Base-by-base conservation (phyloP, 2,329 filamentous ascomycete genomes). In the Domatiomyces globalis region DNA sequence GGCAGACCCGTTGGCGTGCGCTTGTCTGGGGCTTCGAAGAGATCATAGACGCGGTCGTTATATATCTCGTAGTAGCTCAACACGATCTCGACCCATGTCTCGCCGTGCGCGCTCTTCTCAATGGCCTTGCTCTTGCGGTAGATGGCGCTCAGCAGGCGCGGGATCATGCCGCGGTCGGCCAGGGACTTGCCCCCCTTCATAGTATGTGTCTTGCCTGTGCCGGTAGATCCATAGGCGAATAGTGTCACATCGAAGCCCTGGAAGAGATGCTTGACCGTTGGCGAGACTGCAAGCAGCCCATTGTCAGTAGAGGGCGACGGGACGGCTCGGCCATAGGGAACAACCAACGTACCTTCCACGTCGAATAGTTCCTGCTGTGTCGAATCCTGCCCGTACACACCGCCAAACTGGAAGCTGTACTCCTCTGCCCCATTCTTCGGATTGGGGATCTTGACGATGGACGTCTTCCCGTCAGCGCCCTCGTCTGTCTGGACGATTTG, bases 21-120 rank as follows among this genome's bases (percentile, higher is more conserved):
- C 71, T 88, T 94, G 66, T 95, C 89, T 0, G 83, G 84, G 0
- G 87, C 75, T 65, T 95, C 86, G 59, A 95, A 87, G 29, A 95
- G 73, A 65, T 95, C 89, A 63, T 83, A 95, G 18, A 95, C 88
- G 65, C 90, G 90, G 71, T 95, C 89, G 66, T 94, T 95, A 70
- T 95, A 95, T 59, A 95, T 95, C 66, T 95, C 89, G 70, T 94
- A 95, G 70, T 95, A 95, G 25, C 86, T 89, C 62, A 95, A 76
- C 10, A 80, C 75, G 15, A 95, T 86, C 7, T 79, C 72, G 19
- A 94, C 85, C 1, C 72, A 75, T 0, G 83, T 89, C 49, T 80
- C 72, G 9, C 82, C 85, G 4, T 75, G 73, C 1, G 81, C 78
- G 62, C 94, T 88, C 67, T 90, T 92, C 58, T 80, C 77, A 17